phyloP scores from a whole-genome alignment of 768 basidiomycete species.

The Clavulina sp. region DNA sequence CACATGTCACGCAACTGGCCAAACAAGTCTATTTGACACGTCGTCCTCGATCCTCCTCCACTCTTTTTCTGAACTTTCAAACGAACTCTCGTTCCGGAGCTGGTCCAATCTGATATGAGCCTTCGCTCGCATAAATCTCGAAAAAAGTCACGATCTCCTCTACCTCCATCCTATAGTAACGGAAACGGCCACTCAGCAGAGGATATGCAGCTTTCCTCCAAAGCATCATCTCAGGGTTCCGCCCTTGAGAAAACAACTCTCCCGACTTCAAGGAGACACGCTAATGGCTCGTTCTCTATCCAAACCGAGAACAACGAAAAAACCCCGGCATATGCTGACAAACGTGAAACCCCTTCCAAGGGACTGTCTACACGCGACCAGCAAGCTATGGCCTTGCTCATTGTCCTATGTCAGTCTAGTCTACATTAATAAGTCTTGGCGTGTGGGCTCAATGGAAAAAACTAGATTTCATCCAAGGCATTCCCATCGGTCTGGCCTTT shows the following conservation, averaged over 20 bases:
- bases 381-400: constrained; percentile 65
- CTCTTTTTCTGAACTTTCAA: no score
- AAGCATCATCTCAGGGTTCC: neutral
- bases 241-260: neutral
- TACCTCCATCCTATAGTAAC: no score
- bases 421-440: neutral
- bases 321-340: neutral
- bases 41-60: no score
- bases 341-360: neutral
- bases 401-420: constrained; percentile 61
- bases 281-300: neutral
- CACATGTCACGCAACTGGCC: no score
- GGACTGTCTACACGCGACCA: constrained; percentile 32
- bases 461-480: constrained; percentile 48
- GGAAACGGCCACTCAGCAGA: neutral
- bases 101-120: no score
- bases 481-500: constrained; percentile 45
- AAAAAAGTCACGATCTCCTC: no score
- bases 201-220: neutral
- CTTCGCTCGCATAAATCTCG: no score
- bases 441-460: no score
- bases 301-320: neutral
- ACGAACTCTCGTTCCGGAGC: no score
- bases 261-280: neutral
- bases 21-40: no score